Percentiles rank a stretch among this genome's conserved stretches.
Conservation (phyloP, 306 rosid species). For the Medicago arabica region DNA sequence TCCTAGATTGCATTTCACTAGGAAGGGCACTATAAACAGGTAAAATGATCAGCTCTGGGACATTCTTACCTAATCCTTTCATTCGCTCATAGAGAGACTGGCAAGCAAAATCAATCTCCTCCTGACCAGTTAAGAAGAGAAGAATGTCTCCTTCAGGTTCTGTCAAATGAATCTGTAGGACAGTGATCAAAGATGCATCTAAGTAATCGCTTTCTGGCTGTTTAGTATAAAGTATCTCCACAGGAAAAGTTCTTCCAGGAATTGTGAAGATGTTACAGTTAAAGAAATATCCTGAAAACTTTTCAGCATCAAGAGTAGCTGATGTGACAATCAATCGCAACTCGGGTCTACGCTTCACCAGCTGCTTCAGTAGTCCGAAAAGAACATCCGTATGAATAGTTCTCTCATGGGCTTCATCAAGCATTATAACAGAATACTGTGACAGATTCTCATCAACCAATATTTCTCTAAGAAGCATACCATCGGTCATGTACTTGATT, state of each 20-base stretch:
- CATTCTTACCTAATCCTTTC: constrained; percentile 76
- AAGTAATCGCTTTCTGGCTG: constrained; percentile 87
- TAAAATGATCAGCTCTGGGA: constrained; percentile 79
- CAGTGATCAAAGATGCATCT: constrained; percentile 79
- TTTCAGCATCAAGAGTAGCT: constrained; percentile 91
- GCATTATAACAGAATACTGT: constrained; percentile 85
- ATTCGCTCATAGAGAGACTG: constrained; percentile 85
- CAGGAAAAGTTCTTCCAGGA: constrained; percentile 93
- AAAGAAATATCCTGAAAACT: constrained; percentile 85
- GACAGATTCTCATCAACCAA: constrained; percentile 77
- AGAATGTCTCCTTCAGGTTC: constrained; percentile 95
- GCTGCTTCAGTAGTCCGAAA: constrained; percentile 83
- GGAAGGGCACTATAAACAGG: constrained; percentile 91
- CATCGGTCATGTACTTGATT: constrained; percentile 93
- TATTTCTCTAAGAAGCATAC: constrained; percentile 85
- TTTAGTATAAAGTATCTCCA: constrained; percentile 77
- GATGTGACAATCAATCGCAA: constrained; percentile 83
- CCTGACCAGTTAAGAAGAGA: constrained; percentile 93
- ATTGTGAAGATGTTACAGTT: constrained; percentile 76
- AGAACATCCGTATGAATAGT: constrained; percentile 85
- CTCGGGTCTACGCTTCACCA: constrained; percentile 76
- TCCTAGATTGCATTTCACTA: constrained; percentile 86
- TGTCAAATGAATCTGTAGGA: constrained; percentile 81
- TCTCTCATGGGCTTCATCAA: constrained; percentile 94
- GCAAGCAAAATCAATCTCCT: constrained; percentile 90